Evolutionary conservation across 2,329 filamentous ascomycete species (phyloP).

Genomic region (Thelonectria rubi): DNA sequence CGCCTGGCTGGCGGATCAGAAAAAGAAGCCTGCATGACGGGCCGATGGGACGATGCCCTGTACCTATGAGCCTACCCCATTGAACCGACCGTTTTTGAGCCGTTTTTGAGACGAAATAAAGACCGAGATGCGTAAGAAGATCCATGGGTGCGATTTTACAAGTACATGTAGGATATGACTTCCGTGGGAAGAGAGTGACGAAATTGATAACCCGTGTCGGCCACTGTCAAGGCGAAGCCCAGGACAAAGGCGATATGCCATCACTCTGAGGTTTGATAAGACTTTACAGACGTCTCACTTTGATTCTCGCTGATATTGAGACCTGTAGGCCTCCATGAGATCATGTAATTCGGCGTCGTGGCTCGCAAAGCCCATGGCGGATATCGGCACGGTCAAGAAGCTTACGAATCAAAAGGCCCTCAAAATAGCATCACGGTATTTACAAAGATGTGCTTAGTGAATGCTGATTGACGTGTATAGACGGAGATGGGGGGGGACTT

Average conservation of each 20-base stretch:
- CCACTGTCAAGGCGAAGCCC: not conserved
- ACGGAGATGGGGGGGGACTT: not conserved
- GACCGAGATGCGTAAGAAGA: too few relatives aligned
- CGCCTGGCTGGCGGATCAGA: too few relatives aligned
- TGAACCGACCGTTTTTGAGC: too few relatives aligned
- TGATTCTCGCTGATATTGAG: not conserved
- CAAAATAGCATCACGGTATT: not conserved
- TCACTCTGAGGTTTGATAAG: not conserved
- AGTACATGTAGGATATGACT: too few relatives aligned
- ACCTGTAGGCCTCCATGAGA: not conserved
- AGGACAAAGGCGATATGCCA: not conserved
- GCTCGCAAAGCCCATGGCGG: too few relatives aligned
- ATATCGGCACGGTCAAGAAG: not conserved
- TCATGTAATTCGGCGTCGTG: not conserved
- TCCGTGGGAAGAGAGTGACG: not conserved
- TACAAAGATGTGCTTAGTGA: not conserved
- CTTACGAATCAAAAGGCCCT: slow-evolving; percentile 6
- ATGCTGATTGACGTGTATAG: not conserved
- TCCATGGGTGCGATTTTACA: too few relatives aligned
- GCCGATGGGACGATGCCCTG: too few relatives aligned
- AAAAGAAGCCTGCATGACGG: too few relatives aligned
- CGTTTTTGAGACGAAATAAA: too few relatives aligned
- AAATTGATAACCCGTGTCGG: not conserved
- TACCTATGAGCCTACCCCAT: too few relatives aligned
- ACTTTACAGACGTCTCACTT: not conserved